A percentile compares a stretch with the other conserved stretches of the same genome.
phyloP scores from a whole-genome alignment of 805 yeast genomes.

The Candida oleophila region DNA sequence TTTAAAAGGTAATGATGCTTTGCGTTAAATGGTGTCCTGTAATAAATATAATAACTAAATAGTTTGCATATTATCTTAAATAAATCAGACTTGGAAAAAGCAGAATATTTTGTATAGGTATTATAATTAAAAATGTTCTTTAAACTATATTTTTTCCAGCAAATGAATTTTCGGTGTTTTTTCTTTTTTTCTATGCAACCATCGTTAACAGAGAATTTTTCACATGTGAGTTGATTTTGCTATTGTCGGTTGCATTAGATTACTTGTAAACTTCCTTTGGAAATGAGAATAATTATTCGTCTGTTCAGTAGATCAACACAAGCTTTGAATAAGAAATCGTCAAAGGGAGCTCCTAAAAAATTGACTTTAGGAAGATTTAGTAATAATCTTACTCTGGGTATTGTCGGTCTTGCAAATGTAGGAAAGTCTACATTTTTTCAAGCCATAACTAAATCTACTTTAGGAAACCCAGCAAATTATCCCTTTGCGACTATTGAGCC shows the following conservation, averaged over 20 bases:
- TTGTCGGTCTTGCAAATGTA: constrained; percentile 65
- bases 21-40: too few species aligned
- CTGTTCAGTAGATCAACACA: neutral
- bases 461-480: constrained; percentile 56
- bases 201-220: neutral
- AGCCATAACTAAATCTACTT: constrained; percentile 57
- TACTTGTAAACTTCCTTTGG: neutral
- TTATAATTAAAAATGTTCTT: too few species aligned
- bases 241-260: too few species aligned
- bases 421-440: constrained; percentile 47
- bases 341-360: neutral
- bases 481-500: constrained; percentile 80
- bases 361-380: constrained; percentile 32
- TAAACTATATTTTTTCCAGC: too few species aligned
- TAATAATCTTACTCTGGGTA: constrained; percentile 39
- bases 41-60: too few species aligned
- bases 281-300: neutral
- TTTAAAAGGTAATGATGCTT: too few species aligned
- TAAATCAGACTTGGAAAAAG: too few species aligned
- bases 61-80: too few species aligned
- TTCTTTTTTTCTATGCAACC: too few species aligned
- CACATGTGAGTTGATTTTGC: neutral
- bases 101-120: too few species aligned
- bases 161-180: too few species aligned
- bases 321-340: neutral